Conservation (phyloP, 805 yeast genomes). For the Barnettozyma pratensis region DNA sequence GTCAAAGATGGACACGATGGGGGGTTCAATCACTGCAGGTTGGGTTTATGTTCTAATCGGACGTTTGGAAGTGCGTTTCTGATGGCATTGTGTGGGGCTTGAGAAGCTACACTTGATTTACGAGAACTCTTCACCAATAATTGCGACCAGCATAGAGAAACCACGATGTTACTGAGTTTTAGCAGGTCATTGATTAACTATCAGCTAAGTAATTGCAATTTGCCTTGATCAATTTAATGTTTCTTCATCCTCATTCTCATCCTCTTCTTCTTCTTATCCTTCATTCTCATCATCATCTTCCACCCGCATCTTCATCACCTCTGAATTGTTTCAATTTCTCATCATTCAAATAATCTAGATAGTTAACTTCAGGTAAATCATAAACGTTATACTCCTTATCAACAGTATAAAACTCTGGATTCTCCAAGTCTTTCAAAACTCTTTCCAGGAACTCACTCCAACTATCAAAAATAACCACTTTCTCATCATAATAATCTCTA, state of each 20-base stretch:
- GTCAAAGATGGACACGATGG: no score
- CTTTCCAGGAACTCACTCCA: constrained; percentile 7
- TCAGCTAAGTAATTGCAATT: no score
- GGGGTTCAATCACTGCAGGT: no score
- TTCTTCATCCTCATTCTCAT: neutral
- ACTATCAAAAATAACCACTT: constrained; percentile 4
- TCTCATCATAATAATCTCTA: constrained; percentile 11
- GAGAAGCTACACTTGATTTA: no score
- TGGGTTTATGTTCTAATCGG: no score
- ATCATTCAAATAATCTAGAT: constrained; percentile 6
- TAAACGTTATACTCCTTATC: constrained; percentile 10
- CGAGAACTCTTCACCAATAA: no score
- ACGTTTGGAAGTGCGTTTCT: no score
- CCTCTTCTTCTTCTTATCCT: neutral
- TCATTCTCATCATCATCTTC: neutral
- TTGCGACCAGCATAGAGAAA: no score
- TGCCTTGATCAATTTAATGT: neutral
- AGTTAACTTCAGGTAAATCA: constrained; percentile 6
- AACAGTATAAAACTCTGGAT: constrained; percentile 4
- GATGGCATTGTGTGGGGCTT: no score
- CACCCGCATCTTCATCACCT: neutral
- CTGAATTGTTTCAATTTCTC: neutral
- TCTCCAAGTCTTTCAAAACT: constrained; percentile 1
- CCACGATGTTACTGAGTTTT: no score
- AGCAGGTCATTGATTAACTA: no score